Evolutionary conservation across 208 protist genomes (phyloP).

Genomic region (Angomonas desouzai): DNA sequence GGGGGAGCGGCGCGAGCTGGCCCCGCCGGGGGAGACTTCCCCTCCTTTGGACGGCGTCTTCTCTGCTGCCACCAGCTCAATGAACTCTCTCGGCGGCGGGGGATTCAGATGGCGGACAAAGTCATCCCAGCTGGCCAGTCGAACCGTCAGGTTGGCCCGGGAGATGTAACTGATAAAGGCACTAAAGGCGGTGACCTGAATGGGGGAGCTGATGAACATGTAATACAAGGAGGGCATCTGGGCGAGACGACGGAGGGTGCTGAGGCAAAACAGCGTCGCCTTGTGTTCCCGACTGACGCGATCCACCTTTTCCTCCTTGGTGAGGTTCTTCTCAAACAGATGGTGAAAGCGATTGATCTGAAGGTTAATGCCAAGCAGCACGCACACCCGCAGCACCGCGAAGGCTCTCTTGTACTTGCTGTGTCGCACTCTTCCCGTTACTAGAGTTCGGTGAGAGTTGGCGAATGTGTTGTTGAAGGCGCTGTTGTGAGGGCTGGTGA

Average conservation of each 20-base stretch:
- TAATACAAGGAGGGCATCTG: slow-evolving; percentile 40
- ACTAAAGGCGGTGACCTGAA: slow-evolving; percentile 53
- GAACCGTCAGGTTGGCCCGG: slow-evolving; percentile 22
- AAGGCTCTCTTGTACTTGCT: slow-evolving; percentile 38
- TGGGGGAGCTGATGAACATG: slow-evolving; percentile 52
- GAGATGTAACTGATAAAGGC: slow-evolving; percentile 41
- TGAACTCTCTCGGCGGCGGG: slow-evolving; percentile 3
- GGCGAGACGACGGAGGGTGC: slow-evolving; percentile 40
- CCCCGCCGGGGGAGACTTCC: not conserved
- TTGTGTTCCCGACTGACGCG: slow-evolving; percentile 16
- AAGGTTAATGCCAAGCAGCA: slow-evolving; percentile 45
- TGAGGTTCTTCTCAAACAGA: slow-evolving; percentile 5
- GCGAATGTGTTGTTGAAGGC: slow-evolving; percentile 3
- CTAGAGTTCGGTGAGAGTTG: not conserved
- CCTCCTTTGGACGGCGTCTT: not conserved
- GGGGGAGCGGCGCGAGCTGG: not conserved
- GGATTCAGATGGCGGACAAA: slow-evolving; percentile 20
- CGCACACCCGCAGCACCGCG: slow-evolving; percentile 44
- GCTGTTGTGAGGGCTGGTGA: not conserved
- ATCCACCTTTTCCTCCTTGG: not conserved
- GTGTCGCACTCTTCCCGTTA: slow-evolving; percentile 16
- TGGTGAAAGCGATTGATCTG: slow-evolving; percentile 38
- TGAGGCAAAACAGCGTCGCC: slow-evolving; percentile 51
- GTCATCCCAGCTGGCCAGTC: slow-evolving; percentile 28
- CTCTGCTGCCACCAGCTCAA: not conserved